Conservation (phyloP, 1,284 basidiomycete species). For the Bjerkandera adusta region DNA sequence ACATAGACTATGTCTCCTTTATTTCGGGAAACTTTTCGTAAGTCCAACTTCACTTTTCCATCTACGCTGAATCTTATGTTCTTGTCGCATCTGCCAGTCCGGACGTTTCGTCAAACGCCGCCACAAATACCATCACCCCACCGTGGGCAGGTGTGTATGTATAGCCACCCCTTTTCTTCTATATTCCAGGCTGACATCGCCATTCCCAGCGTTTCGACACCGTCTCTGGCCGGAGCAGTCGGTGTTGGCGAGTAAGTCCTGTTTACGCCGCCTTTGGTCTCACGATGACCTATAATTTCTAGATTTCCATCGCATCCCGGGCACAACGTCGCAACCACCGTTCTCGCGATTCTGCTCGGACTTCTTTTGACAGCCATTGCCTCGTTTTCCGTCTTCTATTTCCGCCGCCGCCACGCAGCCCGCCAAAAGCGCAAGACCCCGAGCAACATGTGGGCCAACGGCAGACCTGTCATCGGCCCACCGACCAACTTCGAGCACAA, state of each 20-base stretch:
- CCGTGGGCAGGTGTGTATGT: no score
- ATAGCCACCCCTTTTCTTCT: not conserved
- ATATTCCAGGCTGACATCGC: not conserved
- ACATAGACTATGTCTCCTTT: slow-evolving; percentile 14
- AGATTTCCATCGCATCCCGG: not conserved
- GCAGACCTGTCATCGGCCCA: not conserved
- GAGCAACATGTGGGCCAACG: not conserved
- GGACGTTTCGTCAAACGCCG: not conserved
- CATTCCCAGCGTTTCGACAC: not conserved
- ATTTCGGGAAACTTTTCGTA: not conserved
- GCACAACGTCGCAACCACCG: not conserved
- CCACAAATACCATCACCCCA: no score
- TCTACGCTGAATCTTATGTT: not conserved
- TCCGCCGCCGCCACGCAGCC: slow-evolving; percentile 6
- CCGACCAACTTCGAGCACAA: slow-evolving; percentile 2
- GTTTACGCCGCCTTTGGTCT: no score
- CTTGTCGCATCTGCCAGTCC: no score
- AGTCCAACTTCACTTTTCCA: not conserved
- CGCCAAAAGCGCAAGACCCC: not conserved
- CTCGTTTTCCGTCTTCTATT: not conserved
- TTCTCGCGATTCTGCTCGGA: slow-evolving; percentile 12
- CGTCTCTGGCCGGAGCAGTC: no score
- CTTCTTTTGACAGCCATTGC: not conserved
- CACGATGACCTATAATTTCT: no score
- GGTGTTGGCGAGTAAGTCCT: no score